phyloP scores from a whole-genome alignment of 2,329 filamentous ascomycete genomes.

The Didymella exigua region DNA sequence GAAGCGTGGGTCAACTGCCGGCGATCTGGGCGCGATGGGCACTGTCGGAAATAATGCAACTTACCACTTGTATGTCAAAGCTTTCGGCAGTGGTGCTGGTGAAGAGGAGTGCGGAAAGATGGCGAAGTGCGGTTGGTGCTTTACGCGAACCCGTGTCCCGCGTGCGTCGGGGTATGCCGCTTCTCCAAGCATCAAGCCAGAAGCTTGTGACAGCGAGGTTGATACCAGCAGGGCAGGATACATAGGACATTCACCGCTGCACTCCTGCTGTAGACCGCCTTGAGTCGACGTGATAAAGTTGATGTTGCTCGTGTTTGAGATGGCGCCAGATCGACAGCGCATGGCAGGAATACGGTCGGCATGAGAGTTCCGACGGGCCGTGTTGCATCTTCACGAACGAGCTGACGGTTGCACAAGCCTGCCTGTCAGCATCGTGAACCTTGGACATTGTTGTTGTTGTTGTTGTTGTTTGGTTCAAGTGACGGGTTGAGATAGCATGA shows the following conservation, averaged over 20 bases:
- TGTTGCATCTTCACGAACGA: not conserved
- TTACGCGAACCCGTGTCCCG: conserved; percentile 10
- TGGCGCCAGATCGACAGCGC: conserved; percentile 12
- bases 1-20: not conserved
- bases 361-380: not conserved
- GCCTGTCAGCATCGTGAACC: not conserved
- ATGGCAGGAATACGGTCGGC: not conserved
- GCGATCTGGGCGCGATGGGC: not conserved
- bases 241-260: not conserved
- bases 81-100: not conserved
- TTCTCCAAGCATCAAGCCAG: conserved; percentile 15
- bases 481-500: not conserved
- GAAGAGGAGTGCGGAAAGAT: not conserved
- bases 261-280: not conserved
- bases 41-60: not conserved
- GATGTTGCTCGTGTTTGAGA: conserved; percentile 12
- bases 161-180: conserved; percentile 13
- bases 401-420: conserved; percentile 5
- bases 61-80: conserved; percentile 3
- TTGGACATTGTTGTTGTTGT: not conserved
- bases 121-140: conserved; percentile 1
- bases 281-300: not conserved
- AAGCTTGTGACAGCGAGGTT: not conserved
- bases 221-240: not conserved
- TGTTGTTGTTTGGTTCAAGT: conserved; percentile 7